phyloP scores from a whole-genome alignment of 441 rosid species.

The Corymbia citriodora region DNA sequence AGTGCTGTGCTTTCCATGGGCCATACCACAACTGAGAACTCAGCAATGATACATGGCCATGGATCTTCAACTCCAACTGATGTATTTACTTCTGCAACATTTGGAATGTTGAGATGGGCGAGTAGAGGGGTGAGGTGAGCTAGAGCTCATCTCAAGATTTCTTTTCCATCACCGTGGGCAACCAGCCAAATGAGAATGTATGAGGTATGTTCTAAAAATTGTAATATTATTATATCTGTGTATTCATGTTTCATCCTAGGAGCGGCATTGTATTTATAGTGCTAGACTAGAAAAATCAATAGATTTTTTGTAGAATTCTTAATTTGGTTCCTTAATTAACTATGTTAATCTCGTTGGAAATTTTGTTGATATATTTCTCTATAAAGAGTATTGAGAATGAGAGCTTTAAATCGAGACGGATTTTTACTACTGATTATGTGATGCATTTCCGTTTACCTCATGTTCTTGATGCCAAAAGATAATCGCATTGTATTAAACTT shows the following conservation, averaged over 20 bases:
- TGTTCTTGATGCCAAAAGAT: too few species aligned
- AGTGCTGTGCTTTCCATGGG: too few species aligned
- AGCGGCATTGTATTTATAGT: background rate
- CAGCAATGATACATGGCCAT: too few species aligned
- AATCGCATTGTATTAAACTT: background rate
- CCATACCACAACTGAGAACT: background rate
- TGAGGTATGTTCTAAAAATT: background rate
- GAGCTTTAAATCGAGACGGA: background rate
- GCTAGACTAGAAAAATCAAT: too few species aligned
- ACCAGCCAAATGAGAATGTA: background rate
- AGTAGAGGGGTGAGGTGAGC: background rate
- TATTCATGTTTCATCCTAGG: background rate
- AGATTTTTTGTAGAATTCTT: background rate
- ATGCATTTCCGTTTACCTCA: background rate
- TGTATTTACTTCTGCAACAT: background rate
- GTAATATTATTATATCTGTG: background rate
- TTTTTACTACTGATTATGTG: too few species aligned
- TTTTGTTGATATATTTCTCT: background rate
- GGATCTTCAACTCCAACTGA: background rate
- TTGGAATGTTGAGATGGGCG: background rate
- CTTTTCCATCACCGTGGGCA: background rate
- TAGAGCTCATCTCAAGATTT: background rate
- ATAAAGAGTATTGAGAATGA: background rate
- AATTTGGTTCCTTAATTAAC: background rate
- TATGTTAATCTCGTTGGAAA: background rate